Evolutionary conservation across 2,329 filamentous ascomycete genomes (phyloP), one percentile per base, ranked within the genome.

Genomic region (Massarina eburnea): DNA sequence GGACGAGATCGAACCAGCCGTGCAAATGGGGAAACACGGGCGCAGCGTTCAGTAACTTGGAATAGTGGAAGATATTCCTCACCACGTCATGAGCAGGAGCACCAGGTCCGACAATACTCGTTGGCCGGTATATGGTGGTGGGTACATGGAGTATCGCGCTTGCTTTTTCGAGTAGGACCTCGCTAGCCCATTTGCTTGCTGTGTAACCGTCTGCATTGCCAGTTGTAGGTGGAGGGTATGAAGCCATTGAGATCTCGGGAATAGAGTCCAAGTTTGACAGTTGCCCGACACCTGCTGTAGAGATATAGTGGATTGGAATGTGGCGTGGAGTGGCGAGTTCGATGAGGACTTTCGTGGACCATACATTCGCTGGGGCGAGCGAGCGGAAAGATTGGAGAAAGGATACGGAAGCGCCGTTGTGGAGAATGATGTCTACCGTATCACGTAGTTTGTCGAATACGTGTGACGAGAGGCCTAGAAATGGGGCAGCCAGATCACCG

Each of bases 121-220:
- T 22, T 4, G 39, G 43, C 4, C 52, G 52, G 17, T 54, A 46
- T 19, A 50, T 45, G 2, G 8, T 3, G 8, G 50, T 35, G 7
- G 30, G 44, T 7, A 50, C 4, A 15, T 20, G n/a, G 17, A 24
- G 36, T 14, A 8, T 14, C 1, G 33, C 18, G 5, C 17, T 15
- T 0, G 35, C 46, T 1, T 22, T 36, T 46, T 75, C 71, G 0
- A 76, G 60, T 20, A 69, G 54, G 3, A 54, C 48, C 54, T 76
- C 73, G 34, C 61, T 60, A 0, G 64, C 69, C 73, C 73, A 75
- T 46, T 73, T 73, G 12, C 57, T 49, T 1, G 67, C 65, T 2
- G 57, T 52, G 42, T 74, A 76, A 1, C 72, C 73, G 15, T 67
- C 50, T 5, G 57, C 18, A n/a, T 33, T 38, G 10, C 61, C 63